Evolutionary conservation across 2,329 filamentous ascomycete species (phyloP), one percentile per base, ranked within the genome.

Genomic region (Shiraia sp.): DNA sequence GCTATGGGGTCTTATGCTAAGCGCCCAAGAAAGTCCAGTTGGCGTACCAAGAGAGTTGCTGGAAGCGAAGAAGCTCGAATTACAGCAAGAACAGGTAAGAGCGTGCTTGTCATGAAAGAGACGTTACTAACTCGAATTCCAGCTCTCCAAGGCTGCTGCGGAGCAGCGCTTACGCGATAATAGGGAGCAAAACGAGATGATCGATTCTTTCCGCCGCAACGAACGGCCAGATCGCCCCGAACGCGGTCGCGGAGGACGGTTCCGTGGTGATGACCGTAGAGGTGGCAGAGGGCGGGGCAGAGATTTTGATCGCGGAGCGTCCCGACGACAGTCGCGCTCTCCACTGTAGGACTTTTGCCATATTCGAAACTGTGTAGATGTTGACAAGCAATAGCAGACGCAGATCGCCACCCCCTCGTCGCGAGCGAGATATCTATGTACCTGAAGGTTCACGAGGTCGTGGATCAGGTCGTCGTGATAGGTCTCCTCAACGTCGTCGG

Each of bases 31-130:
- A 28, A 96, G 86, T 66, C 84, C 90, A 0, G 87, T 93, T 65
- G 93, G 93, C 40, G 90, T 99, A 10, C 92, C 93, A 0, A 92
- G 95, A 69, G 91, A 96, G 70, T 78, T 99, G 29, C 75, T 99
- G 2, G 93, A 99, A 68, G 91, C 92, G 1, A 99, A 99, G 77
- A 99, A 97, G 72, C 75, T 88, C 31, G 93, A 99, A 71, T 76
- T 99, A 33, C 89, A 93, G 49, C 90, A 96, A 71, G 90, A 96
- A 72, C 95, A 95, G 85, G 92, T 95, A 68, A 24, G 65, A 41
- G 17, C 23, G 13, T 10, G 13, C 19, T 27, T 27, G 5, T 13
- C 27, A 23, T 25, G 7, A 10, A 27, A 24, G n/a, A 16, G 17
- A 16, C 35, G 36, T 27, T 29, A 43, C 64, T 68, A 58, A 58